These are phyloP conservation scores for Sisymbrium irio DNA, from an alignment of 345 rosid species.

Conservation along the genomic window DNA sequence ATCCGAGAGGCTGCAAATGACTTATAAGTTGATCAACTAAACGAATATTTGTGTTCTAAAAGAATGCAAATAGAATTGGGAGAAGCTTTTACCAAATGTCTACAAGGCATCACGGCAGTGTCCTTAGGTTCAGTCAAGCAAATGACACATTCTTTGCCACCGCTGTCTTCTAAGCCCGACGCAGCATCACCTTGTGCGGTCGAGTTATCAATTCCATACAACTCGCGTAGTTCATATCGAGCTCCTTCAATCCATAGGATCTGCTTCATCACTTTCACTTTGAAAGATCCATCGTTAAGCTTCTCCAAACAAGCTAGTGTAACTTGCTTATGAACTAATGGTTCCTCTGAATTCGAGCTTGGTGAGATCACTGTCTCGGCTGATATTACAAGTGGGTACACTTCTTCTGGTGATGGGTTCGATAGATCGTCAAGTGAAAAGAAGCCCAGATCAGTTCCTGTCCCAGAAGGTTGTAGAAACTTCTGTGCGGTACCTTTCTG, in stretches of 20 bases:
- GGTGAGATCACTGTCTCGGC: slow-evolving; percentile 53
- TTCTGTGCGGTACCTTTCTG: slow-evolving; percentile 67
- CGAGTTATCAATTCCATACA: slow-evolving; percentile 74
- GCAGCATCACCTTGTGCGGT: slow-evolving; percentile 28
- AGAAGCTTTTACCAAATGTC: slow-evolving; percentile 69
- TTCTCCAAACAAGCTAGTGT: slow-evolving; percentile 74
- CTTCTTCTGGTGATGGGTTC: slow-evolving; percentile 67
- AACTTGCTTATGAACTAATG: slow-evolving; percentile 60
- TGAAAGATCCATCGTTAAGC: slow-evolving; percentile 46
- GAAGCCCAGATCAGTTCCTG: slow-evolving; percentile 83
- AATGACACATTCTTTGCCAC: slow-evolving; percentile 83
- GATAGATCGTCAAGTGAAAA: slow-evolving; percentile 75
- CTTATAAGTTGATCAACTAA: neutral
- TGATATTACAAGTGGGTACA: slow-evolving; percentile 81
- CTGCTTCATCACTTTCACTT: slow-evolving; percentile 71
- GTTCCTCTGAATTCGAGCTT: slow-evolving; percentile 33
- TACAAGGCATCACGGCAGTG: slow-evolving; percentile 83
- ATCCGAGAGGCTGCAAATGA: neutral
- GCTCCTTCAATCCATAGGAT: slow-evolving; percentile 76
- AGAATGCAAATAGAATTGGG: neutral
- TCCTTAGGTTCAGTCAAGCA: slow-evolving; percentile 94
- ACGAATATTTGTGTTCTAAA: neutral
- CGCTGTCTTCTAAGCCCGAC: slow-evolving; percentile 53
- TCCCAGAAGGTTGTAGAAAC: slow-evolving; percentile 74
- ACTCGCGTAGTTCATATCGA: slow-evolving; percentile 73